Percentiles rank a stretch among this genome's conserved stretches.
Conservation (phyloP, 139 green algal genomes). For the Closterium sp. region DNA sequence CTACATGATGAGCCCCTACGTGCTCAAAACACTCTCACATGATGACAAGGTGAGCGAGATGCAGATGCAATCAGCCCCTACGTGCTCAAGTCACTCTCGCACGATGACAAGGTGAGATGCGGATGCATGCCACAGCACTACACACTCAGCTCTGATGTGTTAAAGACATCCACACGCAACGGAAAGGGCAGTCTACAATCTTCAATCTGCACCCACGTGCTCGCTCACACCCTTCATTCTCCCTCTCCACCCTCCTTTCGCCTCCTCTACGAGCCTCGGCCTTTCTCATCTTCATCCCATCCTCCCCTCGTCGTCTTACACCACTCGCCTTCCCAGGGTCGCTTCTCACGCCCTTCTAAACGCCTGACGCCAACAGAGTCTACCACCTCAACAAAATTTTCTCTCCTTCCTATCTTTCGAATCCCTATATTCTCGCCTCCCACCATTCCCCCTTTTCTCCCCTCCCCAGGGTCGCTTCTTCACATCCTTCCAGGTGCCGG, state of each 20-base stretch:
- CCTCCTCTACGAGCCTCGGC: background rate
- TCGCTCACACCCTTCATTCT: background rate
- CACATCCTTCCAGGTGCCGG: conserved; percentile 70
- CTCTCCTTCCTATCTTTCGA: background rate
- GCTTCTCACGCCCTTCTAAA: background rate
- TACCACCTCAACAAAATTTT: background rate
- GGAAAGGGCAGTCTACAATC: too few relatives aligned
- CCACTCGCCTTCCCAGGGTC: background rate
- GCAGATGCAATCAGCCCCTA: conserved; percentile 77
- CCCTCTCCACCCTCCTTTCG: background rate
- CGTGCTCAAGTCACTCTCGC: conserved; percentile 70
- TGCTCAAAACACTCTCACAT: conserved; percentile 71
- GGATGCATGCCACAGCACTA: background rate
- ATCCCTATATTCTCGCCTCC: background rate
- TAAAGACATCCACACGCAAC: too few relatives aligned
- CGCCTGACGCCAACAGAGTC: background rate
- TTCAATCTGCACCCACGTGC: background rate
- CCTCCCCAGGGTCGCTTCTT: conserved; percentile 40
- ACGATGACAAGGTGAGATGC: conserved; percentile 53
- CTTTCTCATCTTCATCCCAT: background rate
- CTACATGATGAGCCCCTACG: conserved; percentile 90
- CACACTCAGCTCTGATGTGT: too few relatives aligned
- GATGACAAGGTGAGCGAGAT: conserved; percentile 62
- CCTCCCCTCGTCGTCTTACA: background rate
- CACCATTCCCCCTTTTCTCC: background rate